Base-by-base conservation (phyloP, 805 yeast species). In the Schwanniomyces polymorphus region DNA sequence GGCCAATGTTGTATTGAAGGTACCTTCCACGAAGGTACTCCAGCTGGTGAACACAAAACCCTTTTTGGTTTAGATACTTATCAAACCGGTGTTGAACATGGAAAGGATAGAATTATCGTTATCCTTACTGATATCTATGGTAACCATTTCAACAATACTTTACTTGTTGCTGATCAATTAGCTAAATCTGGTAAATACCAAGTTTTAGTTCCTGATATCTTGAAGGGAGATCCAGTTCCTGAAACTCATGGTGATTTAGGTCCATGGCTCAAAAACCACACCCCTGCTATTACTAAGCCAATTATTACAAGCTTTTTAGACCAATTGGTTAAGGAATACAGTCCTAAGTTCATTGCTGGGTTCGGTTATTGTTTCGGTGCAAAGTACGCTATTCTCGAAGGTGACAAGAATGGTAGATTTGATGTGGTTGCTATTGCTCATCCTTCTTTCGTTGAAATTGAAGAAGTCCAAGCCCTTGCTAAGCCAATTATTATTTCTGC, bases 351-450 rank as follows among this genome's bases (percentile, higher is more conserved):
- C 53, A 49, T 85, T 18, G 82, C 78, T 38, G 80, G 81, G 17
- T 68, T 85, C 48, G 97, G 97, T 21, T 83, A 89, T 72, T 90
- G 97, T 69, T 90, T 74, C 53, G 97, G 97, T 62, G 96, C 89
- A 35, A 86, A 84, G 65, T 83, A 72, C 55, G 82, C 79, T 28
- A 56, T 86, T 47, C 81, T 77, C 49, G 78, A 83, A 47, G 63
- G 80, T 27, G 63, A 74, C 6, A 58, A 58, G 25, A 74, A 64
- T 37, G 69, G 68, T 14, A 44, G 46, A 11, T 57, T 61, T 8
- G 63, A 61, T 45, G 68, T 76, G 14, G 89, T 80, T 57, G 95
- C 92, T 12, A 66, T 81, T 52, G 94, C 94, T 7, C 97, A 91
- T 67, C 97, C 97, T 5, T 85, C 95, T 2, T 77, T 85, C 50